Conservation (phyloP, 768 basidiomycete genomes). For the Leccinum arenicola region DNA sequence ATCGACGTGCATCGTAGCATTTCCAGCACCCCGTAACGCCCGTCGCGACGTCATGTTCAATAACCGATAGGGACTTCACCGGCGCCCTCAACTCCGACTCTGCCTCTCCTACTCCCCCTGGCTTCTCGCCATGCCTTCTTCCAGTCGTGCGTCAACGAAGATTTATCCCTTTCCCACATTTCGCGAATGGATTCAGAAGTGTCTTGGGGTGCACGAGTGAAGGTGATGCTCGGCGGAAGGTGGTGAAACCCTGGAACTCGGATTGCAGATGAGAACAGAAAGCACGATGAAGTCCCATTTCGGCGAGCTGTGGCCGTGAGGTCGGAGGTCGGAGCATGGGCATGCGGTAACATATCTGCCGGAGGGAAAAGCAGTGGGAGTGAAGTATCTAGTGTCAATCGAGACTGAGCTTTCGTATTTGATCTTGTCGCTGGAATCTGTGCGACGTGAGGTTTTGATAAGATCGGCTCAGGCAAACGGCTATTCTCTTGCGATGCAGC, state of each 20-base stretch:
- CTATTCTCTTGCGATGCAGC: conserved; percentile 2
- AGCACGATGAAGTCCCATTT: conserved; percentile 21
- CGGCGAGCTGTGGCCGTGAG: background rate
- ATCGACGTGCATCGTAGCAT: conserved; percentile 1
- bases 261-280: conserved; percentile 34
- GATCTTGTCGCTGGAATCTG: conserved; percentile 3
- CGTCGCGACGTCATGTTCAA: conserved; percentile 4
- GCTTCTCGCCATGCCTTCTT: conserved; percentile 76
- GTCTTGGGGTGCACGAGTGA: conserved; percentile 21
- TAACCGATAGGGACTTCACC: conserved; percentile 14
- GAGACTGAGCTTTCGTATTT: conserved; percentile 6
- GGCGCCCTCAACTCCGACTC: conserved; percentile 40
- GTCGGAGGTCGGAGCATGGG: conserved; percentile 13
- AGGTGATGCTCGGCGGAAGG: conserved; percentile 18
- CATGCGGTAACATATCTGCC: conserved; percentile 21
- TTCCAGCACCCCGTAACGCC: background rate
- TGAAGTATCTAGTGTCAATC: conserved; percentile 47
- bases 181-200: conserved; percentile 50
- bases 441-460: background rate
- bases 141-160: conserved; percentile 71
- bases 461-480: conserved; percentile 1
- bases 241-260: conserved; percentile 51
- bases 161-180: conserved; percentile 69
- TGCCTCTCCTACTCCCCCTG: conserved; percentile 57
- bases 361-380: conserved; percentile 65